Conservation (phyloP, 2,329 filamentous ascomycete genomes). For the Rasamsonia emersonii region DNA sequence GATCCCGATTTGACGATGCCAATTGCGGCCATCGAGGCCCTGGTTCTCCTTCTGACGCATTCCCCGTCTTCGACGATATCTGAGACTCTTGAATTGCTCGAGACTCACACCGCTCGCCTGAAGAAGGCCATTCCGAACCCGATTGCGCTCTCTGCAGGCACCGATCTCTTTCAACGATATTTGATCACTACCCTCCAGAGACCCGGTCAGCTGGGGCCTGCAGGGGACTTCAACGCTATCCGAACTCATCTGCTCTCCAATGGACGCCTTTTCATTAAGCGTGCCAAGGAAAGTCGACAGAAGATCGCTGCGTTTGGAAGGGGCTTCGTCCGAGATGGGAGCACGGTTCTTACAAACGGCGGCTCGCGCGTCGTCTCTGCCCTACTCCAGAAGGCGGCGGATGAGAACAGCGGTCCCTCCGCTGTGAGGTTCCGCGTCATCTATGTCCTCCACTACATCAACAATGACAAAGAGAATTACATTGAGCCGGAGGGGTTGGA, state of each 20-base stretch:
- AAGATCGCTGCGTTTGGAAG: slow-evolving; percentile 73
- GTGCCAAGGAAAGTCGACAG: slow-evolving; percentile 76
- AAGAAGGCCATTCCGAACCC: slow-evolving; percentile 76
- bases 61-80: slow-evolving; percentile 78
- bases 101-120: slow-evolving; percentile 66
- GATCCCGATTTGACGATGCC: slow-evolving; percentile 90
- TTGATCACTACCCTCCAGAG: slow-evolving; percentile 64
- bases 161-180: slow-evolving; percentile 91
- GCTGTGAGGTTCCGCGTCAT: slow-evolving; percentile 73
- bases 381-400: slow-evolving; percentile 64
- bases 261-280: slow-evolving; percentile 73
- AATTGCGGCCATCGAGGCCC: slow-evolving; percentile 83
- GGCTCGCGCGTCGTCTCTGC: slow-evolving; percentile 76
- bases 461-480: slow-evolving; percentile 19
- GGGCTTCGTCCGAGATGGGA: slow-evolving; percentile 68
- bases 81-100: slow-evolving; percentile 83
- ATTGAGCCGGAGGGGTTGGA: slow-evolving; percentile 55
- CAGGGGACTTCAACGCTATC: slow-evolving; percentile 71
- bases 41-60: slow-evolving; percentile 76
- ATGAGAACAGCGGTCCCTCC: slow-evolving; percentile 46
- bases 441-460: slow-evolving; percentile 51
- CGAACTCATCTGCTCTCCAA: slow-evolving; percentile 77
- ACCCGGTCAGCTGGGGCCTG: slow-evolving; percentile 41
- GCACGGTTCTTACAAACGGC: slow-evolving; percentile 81
- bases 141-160: slow-evolving; percentile 85